Percentiles rank a stretch among this genome's conserved stretches.
Conservation (phyloP, 108 stramenopile genomes). For the Skeletonema grethae region DNA sequence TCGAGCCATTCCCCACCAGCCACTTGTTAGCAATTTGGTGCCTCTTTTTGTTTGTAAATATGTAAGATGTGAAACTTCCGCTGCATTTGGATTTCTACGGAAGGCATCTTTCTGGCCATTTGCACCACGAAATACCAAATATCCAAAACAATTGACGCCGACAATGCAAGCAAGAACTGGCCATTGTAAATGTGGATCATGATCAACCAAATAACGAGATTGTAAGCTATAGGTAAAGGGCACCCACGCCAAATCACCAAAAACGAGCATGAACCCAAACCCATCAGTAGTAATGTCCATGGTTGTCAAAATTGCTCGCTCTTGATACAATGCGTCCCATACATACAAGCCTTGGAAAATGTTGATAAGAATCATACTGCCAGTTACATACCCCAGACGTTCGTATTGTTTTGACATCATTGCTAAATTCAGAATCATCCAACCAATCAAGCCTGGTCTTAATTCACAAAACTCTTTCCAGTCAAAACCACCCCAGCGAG, state of each 20-base stretch:
- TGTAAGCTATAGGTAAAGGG: constrained; percentile 96
- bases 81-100: constrained; percentile 83
- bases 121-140: constrained; percentile 90
- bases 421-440: constrained; percentile 89
- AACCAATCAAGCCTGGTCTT: constrained; percentile 93
- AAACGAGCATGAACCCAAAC: constrained; percentile 98
- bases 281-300: constrained; percentile 99
- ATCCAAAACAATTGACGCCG: constrained; percentile 74
- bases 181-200: constrained; percentile 79
- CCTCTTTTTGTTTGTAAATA: constrained; percentile 87
- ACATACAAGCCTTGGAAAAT: constrained; percentile 95
- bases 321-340: constrained; percentile 95
- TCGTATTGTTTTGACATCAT: constrained; percentile 83
- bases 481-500: constrained; percentile 86
- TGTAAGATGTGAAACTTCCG: constrained; percentile 57
- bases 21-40: constrained; percentile 87
- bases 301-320: constrained; percentile 95
- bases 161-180: constrained; percentile 57
- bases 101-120: constrained; percentile 97
- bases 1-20: constrained; percentile 98
- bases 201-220: constrained; percentile 89
- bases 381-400: constrained; percentile 74
- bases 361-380: constrained; percentile 90
- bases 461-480: constrained; percentile 98
- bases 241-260: constrained; percentile 99